Base-by-base conservation (phyloP, 768 basidiomycete genomes). In the Boletus sensibilis region DNA sequence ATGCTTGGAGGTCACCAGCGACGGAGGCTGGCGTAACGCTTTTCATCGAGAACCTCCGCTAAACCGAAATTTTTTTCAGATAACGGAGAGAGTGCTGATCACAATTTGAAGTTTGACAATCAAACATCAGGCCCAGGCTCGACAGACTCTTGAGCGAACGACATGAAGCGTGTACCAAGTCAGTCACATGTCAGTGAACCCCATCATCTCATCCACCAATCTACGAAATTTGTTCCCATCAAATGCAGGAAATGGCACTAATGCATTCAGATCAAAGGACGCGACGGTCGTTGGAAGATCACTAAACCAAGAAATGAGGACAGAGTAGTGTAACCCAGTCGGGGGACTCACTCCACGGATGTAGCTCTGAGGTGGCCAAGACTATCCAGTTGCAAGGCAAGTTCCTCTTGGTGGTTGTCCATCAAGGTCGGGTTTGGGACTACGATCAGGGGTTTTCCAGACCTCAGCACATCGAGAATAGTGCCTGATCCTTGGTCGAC, bases 401-500 rank as follows among this genome's bases (percentile, higher is more conserved):
- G 78, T 66, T 99, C 93, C 52, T 85, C 78, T 76, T 99, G 96
- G 67, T 99, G 96, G 68, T 97, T 91, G 70, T 97, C 88, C 69
- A 95, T 81, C 31, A 99, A 75, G 0, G 90, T 88, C 41, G 86
- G 76, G 70, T 99, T 99, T 12, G 94, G 94, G 3, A 97, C 86
- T 5, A 91, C 88, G 60, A 99, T 87, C 60, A 99, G 76, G 8
- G 83, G 81, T 65, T 89, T 93, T 45, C 79, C 78, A 48, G 82
- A 75, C 33, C 94, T 79, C 46, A 98, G 76, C 11, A 87, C 92
- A 43, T 96, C 92, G 31, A 98, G 79, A 64, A 98, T 94, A 5
- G 96, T 97, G 12, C 96, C 96, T 21, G 96, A 89, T 50, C 96
- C 96, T 98, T 56, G 48, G 39, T 40, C 41, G 40, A 52, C 18